Evolutionary conservation across 805 yeast species (phyloP), one percentile per base, ranked within the genome.

Genomic region (Zygosaccharomyces rouxii): DNA sequence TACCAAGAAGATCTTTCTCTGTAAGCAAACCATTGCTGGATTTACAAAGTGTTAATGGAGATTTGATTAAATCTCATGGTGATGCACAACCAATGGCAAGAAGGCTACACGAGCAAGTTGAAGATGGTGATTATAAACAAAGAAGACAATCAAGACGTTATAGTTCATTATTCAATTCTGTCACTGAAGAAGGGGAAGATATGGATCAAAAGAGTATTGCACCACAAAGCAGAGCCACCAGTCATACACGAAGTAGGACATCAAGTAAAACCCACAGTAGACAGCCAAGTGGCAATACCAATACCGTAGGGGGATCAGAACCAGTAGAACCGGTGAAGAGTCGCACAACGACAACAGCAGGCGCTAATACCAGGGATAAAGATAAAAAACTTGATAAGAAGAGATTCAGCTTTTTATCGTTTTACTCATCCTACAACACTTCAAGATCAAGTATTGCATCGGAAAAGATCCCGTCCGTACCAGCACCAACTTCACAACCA

Each of bases 391-490:
- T 38, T 3, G 53, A 46, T 30, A 51, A 55, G 38, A 73, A 72
- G 53, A 62, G 78, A 52, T 73, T 72, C 53, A 72, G 76, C 54
- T 62, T 73, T 42, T 53, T 72, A 28, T 70, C 76, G 3, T 66
- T 70, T 54, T 66, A 68, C 47, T 55, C 63, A 4, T 42, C 59
- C 16, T 55, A 57, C 42, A 55, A 52, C 42, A 42, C 58, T n/a
- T 55, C 63, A 28, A 57, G 42, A 44, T 45, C 54, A 5, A 53
- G 62, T 42, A 28, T 53, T 1, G 49, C 37, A n/a, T 46, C 58
- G 5, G 48, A 41, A 7, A 42, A 47, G 3, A 30, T 48, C 4
- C 35, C 44, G 25, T 9, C 38, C 7, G 23, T 35, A 19, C 35
- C 38, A 21, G 31, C 44, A 9, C 37, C 46, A 4, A 23, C 42